Evolutionary conservation across 192 early-diverging fungal genomes (phyloP), one percentile per base, ranked within the genome.

Genomic region (Obelidium mucronatum): DNA sequence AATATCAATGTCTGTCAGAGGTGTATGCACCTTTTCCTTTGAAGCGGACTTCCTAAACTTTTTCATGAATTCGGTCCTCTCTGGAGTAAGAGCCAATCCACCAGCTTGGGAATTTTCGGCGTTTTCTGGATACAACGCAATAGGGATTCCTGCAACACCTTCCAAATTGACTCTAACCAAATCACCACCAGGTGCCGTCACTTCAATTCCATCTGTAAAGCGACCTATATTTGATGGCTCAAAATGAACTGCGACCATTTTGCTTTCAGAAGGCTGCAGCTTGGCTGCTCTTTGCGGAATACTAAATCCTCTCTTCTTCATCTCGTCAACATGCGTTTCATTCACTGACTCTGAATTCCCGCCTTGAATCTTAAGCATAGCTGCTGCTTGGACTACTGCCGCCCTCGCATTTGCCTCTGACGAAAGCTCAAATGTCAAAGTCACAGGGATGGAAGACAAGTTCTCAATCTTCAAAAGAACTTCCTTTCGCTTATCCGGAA

Each of bases 91-190:
- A 26, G 79, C 81, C 8, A 78, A 76, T 1, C 85, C 81, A 2
- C 89, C 89, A 28, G 81, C 81, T 35, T 36, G 37, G 0, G 86
- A 88, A 52, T 82, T 83, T 53, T 83, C 83, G 15, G 75, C 75
- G 71, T 67, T 71, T 63, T 90, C 89, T 15, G 87, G 85, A 54
- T 88, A 89, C 11, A 90, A 63, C 24, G 85, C 85, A 15, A 90
- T 80, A 2, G 89, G 89, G n/a, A 90, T 89, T 40, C 86, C 89
- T 3, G 87, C 76, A 19, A 83, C 82, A 52, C 89, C 89, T 2
- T 75, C 58, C 4, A 90, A 59, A 13, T 78, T 53, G 33, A 86
- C 79, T 26, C 73, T 40, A 3, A 84, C 79, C 42, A 87, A 54
- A 31, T 90, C 89, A 15, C 89, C 89, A 22, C 89, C 89, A 3